Evolutionary conservation across 345 rosid species (phyloP).

Genomic region (Camelina laxa): DNA sequence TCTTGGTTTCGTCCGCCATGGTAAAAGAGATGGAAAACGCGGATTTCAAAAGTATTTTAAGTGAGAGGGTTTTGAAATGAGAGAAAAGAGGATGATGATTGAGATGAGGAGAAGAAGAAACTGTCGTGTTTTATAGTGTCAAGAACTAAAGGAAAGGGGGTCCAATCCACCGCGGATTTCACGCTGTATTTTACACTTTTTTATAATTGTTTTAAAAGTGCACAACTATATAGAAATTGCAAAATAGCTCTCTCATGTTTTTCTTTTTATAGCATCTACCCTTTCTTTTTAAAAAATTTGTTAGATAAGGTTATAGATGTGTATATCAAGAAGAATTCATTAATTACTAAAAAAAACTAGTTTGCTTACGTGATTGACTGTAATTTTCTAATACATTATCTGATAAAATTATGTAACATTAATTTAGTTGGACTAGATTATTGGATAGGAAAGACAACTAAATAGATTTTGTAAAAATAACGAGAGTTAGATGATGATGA

Average conservation of each 20-base stretch:
- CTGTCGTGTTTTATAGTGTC: slow-evolving; percentile 28
- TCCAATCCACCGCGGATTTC: slow-evolving; percentile 41
- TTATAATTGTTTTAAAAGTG: background rate
- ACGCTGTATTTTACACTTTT: slow-evolving; percentile 22
- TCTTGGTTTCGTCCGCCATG: slow-evolving; percentile 64
- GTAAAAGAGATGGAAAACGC: background rate
- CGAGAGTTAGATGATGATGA: background rate
- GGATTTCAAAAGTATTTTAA: background rate
- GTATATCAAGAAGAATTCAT: background rate
- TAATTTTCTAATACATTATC: slow-evolving; percentile 12
- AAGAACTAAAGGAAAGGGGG: slow-evolving; percentile 3
- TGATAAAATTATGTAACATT: background rate
- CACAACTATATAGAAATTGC: background rate
- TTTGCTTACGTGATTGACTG: slow-evolving; percentile 34
- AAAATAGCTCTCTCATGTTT: no score
- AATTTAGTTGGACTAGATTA: background rate
- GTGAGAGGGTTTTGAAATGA: background rate
- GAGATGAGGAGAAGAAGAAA: background rate
- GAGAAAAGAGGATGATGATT: background rate
- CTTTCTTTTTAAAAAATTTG: no score
- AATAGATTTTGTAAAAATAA: background rate
- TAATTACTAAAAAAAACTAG: background rate
- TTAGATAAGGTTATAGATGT: background rate
- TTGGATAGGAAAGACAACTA: slow-evolving; percentile 12
- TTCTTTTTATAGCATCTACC: no score